phyloP scores from a whole-genome alignment of 2,329 filamentous ascomycete genomes.

The Xylaria sp. region DNA sequence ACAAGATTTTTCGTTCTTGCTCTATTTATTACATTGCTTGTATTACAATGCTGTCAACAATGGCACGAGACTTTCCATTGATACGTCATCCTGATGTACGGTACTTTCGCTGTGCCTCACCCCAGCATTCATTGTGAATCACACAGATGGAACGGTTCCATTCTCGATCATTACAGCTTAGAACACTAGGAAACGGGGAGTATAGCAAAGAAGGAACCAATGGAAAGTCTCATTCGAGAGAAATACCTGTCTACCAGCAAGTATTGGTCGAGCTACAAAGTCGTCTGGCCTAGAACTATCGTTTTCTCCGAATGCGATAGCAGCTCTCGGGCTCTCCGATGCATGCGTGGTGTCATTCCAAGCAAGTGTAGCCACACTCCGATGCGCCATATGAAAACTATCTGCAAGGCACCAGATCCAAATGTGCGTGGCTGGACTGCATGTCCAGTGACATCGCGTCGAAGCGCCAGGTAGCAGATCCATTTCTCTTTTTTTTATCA shows the following conservation, averaged over 20 bases:
- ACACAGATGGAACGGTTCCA: slow-evolving; percentile 4
- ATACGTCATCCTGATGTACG: slow-evolving; percentile 18
- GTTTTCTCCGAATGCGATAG: background rate
- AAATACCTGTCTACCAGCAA: background rate
- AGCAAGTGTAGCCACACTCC: background rate
- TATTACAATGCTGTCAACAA: background rate
- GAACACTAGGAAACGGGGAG: background rate
- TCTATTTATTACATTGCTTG: slow-evolving; percentile 5
- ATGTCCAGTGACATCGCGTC: slow-evolving; percentile 27
- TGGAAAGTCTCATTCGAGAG: background rate
- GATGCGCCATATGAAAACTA: background rate
- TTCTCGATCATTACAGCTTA: background rate
- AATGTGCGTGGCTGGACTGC: background rate
- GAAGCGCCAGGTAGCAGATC: background rate
- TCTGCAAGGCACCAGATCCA: slow-evolving; percentile 13
- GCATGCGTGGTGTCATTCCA: background rate
- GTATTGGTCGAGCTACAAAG: slow-evolving; percentile 7
- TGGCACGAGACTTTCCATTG: slow-evolving; percentile 24
- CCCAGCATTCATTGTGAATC: background rate
- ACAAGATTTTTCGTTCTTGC: background rate
- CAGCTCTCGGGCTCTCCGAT: slow-evolving; percentile 21
- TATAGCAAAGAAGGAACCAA: background rate
- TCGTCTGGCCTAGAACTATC: background rate
- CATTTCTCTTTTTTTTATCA: slow-evolving; percentile 2
- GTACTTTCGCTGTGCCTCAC: slow-evolving; percentile 28